phyloP scores from a whole-genome alignment of 495 filamentous ascomycete genomes.

The Entonaema liquescens region DNA sequence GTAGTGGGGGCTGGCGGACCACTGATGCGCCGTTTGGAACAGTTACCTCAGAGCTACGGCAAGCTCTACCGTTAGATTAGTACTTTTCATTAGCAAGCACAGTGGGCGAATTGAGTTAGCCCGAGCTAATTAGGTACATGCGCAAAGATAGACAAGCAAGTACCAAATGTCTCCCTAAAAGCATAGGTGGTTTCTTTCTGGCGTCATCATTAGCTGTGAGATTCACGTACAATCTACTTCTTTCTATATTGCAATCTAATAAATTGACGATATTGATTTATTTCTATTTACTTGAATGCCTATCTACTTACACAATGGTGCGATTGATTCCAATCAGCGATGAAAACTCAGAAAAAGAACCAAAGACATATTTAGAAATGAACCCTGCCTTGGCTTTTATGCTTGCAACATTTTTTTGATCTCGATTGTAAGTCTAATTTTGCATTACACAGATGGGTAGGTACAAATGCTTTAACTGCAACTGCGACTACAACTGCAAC shows the following conservation, averaged over 20 bases:
- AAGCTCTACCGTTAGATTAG: neutral
- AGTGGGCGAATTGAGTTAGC: conserved; percentile 6
- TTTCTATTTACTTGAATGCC: neutral
- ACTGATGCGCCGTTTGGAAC: neutral
- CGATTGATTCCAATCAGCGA: neutral
- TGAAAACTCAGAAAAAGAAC: neutral
- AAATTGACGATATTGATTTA: neutral
- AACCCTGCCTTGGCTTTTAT: conserved; percentile 20
- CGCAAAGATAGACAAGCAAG: conserved; percentile 5
- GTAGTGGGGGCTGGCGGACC: conserved; percentile 19
- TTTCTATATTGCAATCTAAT: neutral
- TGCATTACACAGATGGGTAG: neutral
- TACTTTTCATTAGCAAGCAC: neutral
- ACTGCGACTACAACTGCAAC: too few species aligned
- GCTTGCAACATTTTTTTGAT: conserved; percentile 1
- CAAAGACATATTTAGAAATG: conserved; percentile 6
- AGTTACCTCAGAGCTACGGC: neutral
- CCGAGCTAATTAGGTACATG: conserved; percentile 19
- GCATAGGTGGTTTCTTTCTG: conserved; percentile 24
- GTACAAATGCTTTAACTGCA: neutral
- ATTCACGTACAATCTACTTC: conserved; percentile 16
- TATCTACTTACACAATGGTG: neutral
- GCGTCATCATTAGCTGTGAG: conserved; percentile 39
- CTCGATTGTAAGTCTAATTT: conserved; percentile 14
- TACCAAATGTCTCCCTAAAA: conserved; percentile 5